These are phyloP conservation scores for Aspergillus proliferans DNA, from an alignment of 2,329 filamentous ascomycete species.

Conservation along the genomic window DNA sequence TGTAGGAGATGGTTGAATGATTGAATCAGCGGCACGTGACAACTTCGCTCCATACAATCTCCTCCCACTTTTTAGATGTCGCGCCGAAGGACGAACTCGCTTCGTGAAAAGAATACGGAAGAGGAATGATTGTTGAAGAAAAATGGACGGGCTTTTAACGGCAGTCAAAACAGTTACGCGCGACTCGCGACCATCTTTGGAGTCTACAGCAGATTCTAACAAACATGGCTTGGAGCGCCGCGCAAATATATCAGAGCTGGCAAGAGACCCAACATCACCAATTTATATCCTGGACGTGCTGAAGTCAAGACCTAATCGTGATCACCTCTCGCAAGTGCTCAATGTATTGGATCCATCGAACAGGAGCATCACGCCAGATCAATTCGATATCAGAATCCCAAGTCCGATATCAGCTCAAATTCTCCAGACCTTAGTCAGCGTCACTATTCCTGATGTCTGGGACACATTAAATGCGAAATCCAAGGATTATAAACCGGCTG, in stretches of 20 bases:
- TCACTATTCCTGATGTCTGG: slow-evolving; percentile 82
- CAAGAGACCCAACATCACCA: slow-evolving; percentile 19
- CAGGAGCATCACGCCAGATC: slow-evolving; percentile 12
- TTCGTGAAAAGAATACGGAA: neutral
- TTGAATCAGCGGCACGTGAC: slow-evolving; percentile 20
- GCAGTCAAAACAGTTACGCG: slow-evolving; percentile 33
- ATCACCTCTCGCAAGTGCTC: slow-evolving; percentile 26
- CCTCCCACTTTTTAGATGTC: slow-evolving; percentile 4
- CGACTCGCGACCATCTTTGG: slow-evolving; percentile 13
- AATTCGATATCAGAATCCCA: slow-evolving; percentile 56
- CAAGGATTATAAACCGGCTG: slow-evolving; percentile 8
- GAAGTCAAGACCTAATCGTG: slow-evolving; percentile 33
- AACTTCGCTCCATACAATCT: slow-evolving; percentile 18
- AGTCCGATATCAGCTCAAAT: slow-evolving; percentile 67
- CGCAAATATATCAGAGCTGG: slow-evolving; percentile 6
- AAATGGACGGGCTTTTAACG: slow-evolving; percentile 36
- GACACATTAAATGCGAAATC: slow-evolving; percentile 42
- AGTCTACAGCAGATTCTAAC: slow-evolving; percentile 7
- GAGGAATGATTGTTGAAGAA: neutral
- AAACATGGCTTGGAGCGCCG: slow-evolving; percentile 4
- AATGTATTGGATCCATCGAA: slow-evolving; percentile 30
- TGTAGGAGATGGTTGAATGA: slow-evolving; percentile 6
- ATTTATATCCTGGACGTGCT: slow-evolving; percentile 32
- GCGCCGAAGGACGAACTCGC: neutral
- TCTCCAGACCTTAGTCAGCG: slow-evolving; percentile 65